phyloP scores from a whole-genome alignment of 345 rosid species.

The Gossypioides kirkii region DNA sequence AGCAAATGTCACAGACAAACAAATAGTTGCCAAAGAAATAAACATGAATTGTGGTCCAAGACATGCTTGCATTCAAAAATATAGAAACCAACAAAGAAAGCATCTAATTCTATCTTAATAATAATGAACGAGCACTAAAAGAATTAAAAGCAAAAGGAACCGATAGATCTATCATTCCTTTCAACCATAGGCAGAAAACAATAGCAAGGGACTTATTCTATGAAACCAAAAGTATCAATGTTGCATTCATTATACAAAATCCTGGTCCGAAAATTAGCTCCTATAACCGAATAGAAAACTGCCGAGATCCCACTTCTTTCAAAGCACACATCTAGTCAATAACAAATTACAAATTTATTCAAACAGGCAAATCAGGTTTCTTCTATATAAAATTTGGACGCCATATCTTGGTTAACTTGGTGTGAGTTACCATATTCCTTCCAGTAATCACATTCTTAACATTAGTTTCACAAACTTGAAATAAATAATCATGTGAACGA shows the following conservation, averaged over 20 bases:
- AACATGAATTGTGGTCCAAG: background rate
- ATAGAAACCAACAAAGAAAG: background rate
- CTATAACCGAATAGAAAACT: background rate
- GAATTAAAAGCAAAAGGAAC: background rate
- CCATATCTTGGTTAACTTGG: background rate
- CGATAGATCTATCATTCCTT: background rate
- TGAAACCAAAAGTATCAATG: background rate
- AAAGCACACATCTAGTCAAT: background rate
- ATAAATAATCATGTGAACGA: background rate
- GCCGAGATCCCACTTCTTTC: background rate
- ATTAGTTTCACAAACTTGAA: background rate
- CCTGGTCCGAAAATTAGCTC: background rate
- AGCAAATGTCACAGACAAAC: background rate
- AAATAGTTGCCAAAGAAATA: background rate
- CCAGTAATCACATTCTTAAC: background rate
- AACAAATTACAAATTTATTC: background rate
- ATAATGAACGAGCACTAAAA: background rate
- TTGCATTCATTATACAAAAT: background rate
- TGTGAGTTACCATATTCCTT: background rate
- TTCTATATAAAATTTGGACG: background rate
- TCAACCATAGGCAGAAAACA: background rate
- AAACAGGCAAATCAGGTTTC: background rate
- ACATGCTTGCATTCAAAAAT: background rate
- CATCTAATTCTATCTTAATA: background rate
- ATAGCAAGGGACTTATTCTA: background rate